A percentile compares a stretch with the other conserved stretches of the same genome.
Conservation (phyloP, 148 eudicot species). For the Polygonum aviculare region DNA sequence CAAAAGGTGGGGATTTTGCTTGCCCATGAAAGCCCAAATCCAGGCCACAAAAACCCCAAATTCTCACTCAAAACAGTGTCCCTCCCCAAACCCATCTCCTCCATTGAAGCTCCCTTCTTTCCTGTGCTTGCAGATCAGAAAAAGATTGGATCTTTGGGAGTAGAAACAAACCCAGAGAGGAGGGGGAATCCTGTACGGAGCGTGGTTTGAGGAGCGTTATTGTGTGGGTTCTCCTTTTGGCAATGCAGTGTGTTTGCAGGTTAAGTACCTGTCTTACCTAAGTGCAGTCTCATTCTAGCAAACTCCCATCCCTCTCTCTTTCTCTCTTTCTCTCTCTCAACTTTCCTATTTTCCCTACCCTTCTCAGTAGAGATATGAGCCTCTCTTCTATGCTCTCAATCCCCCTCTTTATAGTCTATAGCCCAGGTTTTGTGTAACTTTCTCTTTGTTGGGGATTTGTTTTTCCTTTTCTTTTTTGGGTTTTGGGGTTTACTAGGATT, state of each 20-base stretch:
- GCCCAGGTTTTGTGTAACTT: slow-evolving; percentile 1
- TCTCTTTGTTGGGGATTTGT: background rate
- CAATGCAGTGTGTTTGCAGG: slow-evolving; percentile 37
- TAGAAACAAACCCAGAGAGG: too few species aligned
- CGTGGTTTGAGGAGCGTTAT: background rate
- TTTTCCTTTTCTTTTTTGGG: background rate
- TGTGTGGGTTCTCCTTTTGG: slow-evolving; percentile 20
- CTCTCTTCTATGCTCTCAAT: slow-evolving; percentile 2
- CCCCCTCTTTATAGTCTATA: slow-evolving; percentile 4
- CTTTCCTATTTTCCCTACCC: background rate
- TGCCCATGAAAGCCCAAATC: background rate
- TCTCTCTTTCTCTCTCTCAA: slow-evolving; percentile 10
- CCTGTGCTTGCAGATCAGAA: background rate
- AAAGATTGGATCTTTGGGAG: background rate
- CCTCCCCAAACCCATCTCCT: background rate
- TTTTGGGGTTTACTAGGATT: slow-evolving; percentile 11
- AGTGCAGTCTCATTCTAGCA: slow-evolving; percentile 38
- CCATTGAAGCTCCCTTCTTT: background rate
- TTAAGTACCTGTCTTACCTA: slow-evolving; percentile 44
- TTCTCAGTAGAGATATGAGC: slow-evolving; percentile 3
- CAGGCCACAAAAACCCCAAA: background rate
- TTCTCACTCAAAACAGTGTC: background rate
- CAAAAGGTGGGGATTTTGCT: background rate
- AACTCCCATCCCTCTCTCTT: slow-evolving; percentile 23
- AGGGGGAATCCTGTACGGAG: slow-evolving; percentile 1